Conservation (phyloP, 2,329 filamentous ascomycete species). For the Exophiala spinifera region DNA sequence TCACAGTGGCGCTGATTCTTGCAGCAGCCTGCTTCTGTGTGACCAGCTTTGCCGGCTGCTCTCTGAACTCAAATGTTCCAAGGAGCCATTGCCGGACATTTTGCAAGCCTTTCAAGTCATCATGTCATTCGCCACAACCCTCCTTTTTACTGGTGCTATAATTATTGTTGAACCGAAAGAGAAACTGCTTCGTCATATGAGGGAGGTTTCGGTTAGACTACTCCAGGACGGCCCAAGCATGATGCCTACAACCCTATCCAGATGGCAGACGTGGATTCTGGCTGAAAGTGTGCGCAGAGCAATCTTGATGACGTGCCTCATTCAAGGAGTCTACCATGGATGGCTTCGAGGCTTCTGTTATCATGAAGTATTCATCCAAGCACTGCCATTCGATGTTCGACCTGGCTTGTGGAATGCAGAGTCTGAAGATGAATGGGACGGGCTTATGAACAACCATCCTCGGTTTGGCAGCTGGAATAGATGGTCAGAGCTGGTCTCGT, state of each 20-base stretch:
- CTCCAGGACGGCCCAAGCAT: neutral
- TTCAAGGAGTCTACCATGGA: conserved; percentile 1
- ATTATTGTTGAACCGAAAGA: neutral
- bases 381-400: conserved; percentile 5
- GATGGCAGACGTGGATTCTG: conserved; percentile 6
- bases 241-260: neutral
- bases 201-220: conserved; percentile 1
- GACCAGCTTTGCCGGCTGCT: neutral
- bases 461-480: neutral
- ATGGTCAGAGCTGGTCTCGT: neutral
- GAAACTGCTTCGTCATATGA: neutral
- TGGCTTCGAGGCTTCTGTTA: conserved; percentile 3
- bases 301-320: conserved; percentile 5
- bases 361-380: conserved; percentile 6
- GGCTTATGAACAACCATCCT: neutral
- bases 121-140: neutral
- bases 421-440: conserved; percentile 1
- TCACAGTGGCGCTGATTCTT: too few species aligned
- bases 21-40: neutral
- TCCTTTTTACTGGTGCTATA: neutral
- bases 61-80: neutral
- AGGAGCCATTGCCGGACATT: neutral
- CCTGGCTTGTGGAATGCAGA: neutral
- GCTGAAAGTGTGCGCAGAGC: conserved; percentile 6
- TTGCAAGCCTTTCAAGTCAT: conserved; percentile 3